phyloP scores from a whole-genome alignment of 2,329 filamentous ascomycete species.

The Sporothrix pallida region DNA sequence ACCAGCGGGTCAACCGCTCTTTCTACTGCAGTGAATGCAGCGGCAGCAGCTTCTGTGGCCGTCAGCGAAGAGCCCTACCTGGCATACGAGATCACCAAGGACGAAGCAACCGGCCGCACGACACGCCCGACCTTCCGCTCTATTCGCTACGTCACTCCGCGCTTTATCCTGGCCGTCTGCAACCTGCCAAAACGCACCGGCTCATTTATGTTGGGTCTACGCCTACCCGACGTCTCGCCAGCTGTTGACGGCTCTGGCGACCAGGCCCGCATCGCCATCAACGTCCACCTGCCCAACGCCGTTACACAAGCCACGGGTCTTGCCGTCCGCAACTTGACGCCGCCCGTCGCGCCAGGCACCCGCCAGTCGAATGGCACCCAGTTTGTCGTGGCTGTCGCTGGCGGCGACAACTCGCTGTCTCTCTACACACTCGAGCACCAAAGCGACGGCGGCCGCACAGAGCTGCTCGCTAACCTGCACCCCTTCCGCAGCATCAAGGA shows the following conservation, averaged over 20 bases:
- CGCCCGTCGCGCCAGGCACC: constrained; percentile 52
- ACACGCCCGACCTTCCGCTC: constrained; percentile 60
- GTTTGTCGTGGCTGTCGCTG: constrained; percentile 79
- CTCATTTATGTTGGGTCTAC: constrained; percentile 61
- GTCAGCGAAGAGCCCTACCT: constrained; percentile 52
- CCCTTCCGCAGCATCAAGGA: constrained; percentile 58
- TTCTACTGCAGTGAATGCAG: neutral
- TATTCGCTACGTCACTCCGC: constrained; percentile 63
- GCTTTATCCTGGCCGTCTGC: constrained; percentile 62
- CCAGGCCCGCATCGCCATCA: constrained; percentile 57
- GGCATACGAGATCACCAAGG: constrained; percentile 63
- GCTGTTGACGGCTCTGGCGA: constrained; percentile 43
- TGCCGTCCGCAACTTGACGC: constrained; percentile 73
- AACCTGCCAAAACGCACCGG: constrained; percentile 66
- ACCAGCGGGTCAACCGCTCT: neutral
- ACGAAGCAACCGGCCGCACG: constrained; percentile 48
- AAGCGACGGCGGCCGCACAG: constrained; percentile 54
- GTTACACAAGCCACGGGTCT: constrained; percentile 79
- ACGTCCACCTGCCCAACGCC: constrained; percentile 62
- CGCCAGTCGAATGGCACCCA: constrained; percentile 68
- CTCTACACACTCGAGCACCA: constrained; percentile 78
- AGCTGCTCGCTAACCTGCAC: constrained; percentile 59
- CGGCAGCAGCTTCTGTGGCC: neutral
- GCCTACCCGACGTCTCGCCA: constrained; percentile 46
- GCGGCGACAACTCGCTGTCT: constrained; percentile 73